Base-by-base conservation (phyloP, 495 filamentous ascomycete species). In the Eremomyces bilateralis region DNA sequence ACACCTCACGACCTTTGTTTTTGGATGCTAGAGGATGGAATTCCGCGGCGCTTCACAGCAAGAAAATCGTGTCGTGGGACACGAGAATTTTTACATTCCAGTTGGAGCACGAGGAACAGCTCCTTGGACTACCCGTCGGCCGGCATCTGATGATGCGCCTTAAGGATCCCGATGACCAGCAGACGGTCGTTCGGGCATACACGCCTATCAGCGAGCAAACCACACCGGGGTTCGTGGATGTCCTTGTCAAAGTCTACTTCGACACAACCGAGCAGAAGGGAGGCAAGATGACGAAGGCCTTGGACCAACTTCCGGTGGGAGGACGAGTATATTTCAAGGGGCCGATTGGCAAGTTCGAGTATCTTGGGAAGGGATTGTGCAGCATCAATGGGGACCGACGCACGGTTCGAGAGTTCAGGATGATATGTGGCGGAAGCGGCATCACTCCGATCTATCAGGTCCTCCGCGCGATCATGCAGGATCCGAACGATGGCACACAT, bases 361-460 rank as follows among this genome's bases (percentile, higher is more conserved):
- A 94, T 43, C 53, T 72, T 0, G 76, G 76, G 2, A 50, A 59
- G 1, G 82, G 85, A 0, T 42, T 53, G 5, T 77, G 82, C 39
- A 43, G 60, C 0, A 54, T 93, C 22, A 65, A 67, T 24, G 71
- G 67, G 2, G 59, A 57, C 21, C 53, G 64, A 40, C 53, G 77
- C 11, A 53, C 42, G 1, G 69, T 92, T 1, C 62, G 62, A 27
- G 63, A 61, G 17, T 83, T 95, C 52, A 60, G 72, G 42, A 93
- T 95, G 85, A 76, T 95, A 33, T 88, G 79, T 41, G 85, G 66
- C 20, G 85, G 85, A 22, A 79, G 69, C 2, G 85, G 85, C 2
- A 80, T 95, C 45, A 95, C 85, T 27, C 85, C 85, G 1, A 78
- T 94, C 36, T 92, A 75, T 57, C 79, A 91, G 42, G 80, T 94